A percentile compares a stretch with the other conserved stretches of the same genome.
phyloP scores from a whole-genome alignment of 169 alveolate genomes.

The Pseudocohnilembus persalinus region DNA sequence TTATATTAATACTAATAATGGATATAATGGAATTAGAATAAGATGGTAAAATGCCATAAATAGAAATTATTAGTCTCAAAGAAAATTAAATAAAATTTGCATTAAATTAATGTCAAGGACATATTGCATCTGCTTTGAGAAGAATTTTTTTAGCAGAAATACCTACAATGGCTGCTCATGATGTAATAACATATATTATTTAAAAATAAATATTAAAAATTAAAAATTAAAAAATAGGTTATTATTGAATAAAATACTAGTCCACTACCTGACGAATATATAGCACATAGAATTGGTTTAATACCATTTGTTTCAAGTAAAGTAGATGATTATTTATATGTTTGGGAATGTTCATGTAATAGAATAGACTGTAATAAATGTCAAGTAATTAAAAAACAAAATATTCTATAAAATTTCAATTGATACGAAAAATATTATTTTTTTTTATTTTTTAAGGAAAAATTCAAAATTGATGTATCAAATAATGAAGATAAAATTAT shows the following conservation, averaged over 20 bases:
- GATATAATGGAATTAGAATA: conserved; percentile 53
- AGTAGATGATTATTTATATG: conserved; percentile 88
- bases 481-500: conserved; percentile 76
- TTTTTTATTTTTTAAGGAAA: too few relatives aligned
- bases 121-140: conserved; percentile 95
- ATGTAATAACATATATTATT: conserved; percentile 85
- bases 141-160: conserved; percentile 95
- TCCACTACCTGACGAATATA: conserved; percentile 96
- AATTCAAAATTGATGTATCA: conserved; percentile 71
- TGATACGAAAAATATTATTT: too few relatives aligned
- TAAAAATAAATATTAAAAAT: too few relatives aligned
- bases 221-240: neutral
- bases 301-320: conserved; percentile 91
- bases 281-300: conserved; percentile 95
- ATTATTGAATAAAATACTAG: conserved; percentile 85
- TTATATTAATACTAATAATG: too few relatives aligned
- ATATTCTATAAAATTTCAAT: too few relatives aligned
- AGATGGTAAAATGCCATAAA: conserved; percentile 40
- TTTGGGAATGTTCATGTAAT: conserved; percentile 91
- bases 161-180: conserved; percentile 96
- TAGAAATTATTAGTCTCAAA: conserved; percentile 53
- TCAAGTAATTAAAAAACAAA: conserved; percentile 78
- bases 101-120: conserved; percentile 88
- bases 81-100: conserved; percentile 76
- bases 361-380: conserved; percentile 89